Evolutionary conservation across 495 filamentous ascomycete species (phyloP), one percentile per base, ranked within the genome.

Genomic region (Xylaria grammica): DNA sequence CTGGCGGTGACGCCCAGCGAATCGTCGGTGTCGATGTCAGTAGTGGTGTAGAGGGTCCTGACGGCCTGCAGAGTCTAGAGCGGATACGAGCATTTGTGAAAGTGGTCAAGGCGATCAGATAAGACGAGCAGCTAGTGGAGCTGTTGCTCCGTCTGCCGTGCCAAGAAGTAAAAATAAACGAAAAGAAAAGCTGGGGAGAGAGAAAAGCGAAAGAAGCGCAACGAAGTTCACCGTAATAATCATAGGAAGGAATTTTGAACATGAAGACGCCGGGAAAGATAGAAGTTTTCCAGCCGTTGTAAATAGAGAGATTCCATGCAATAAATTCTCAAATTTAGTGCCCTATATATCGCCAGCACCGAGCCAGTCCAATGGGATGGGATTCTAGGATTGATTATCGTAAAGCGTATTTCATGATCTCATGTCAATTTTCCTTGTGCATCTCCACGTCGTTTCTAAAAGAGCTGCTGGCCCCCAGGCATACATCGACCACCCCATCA

Each of bases 11-110:
- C 7, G 81, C 78, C 27, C 75, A 78, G 4, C 82, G 87, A 69
- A 86, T 98, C 3, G 78, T 91, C 40, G 94, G 88, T 2, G 89
- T 99, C 40, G 95, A 99, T 80, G 91, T 97, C 4, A 96, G 93
- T 72, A 96, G 91, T 69, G 95, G 95, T 0, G 92, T 99, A 13
- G 95, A 99, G 79, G 67, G 67, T 1, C 86, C 85, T 26, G 84
- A 90, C 67, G 95, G 94, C 9, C 75, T 80, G 70, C 96, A 99
- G 72, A 90, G 90, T 75, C 50, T 93, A 54, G 86, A 88, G 59
- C 96, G 91, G 80, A 97, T 99, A 61, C 79, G 81, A 65, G 86
- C 79, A 11, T 99, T 99, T 77, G 84, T 98, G 8, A 80, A 81
- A 69, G 87, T 85, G 45, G 91, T 87, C 1, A 96, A 93, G 78